Evolutionary conservation across 768 basidiomycete species (phyloP), one percentile per base, ranked within the genome.

Genomic region (Saitozyma sp.): DNA sequence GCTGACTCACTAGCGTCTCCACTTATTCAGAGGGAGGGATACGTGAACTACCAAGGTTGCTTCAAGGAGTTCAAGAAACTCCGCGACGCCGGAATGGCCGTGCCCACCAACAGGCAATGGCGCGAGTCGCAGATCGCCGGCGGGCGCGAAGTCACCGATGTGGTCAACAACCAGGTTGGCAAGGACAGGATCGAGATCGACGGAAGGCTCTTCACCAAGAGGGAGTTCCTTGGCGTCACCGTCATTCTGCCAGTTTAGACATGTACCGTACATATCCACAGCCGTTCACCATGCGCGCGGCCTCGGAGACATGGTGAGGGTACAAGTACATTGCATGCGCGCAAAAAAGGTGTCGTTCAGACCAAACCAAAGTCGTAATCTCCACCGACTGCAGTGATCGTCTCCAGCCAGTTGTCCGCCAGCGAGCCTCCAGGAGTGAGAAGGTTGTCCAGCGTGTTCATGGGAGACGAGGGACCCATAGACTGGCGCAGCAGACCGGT

Each of bases 101-200:
- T 75, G 40, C 75, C 75, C 9, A 72, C 73, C 41, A 74, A 74
- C 60, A 49, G 55, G 39, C 68, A 76, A 65, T 74, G 75, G 75
- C 68, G 75, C 48, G 70, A 76, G 42, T 69, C 71, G 17, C 74
- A 76, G 58, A 76, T 76, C 48, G 69, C 71, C 29, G 64, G 68
- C 41, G 66, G 66, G 16, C 68, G 69, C 45, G 71, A 75, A 49
- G 66, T 71, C 4, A 70, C 69, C 29, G 74, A 76, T 53, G 61
- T 59, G 8, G 56, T 61, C 9, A 51, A 66, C n/a, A 73, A 76
- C 59, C 42, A 52, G 16, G 54, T 74, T 46, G 73, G 73, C 17
- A 63, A 56, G 10, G 69, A 76, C 50, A 29, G 29, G 29, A 29
- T 29, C 5, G 29, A 29, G 29, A 29, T 71, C 38, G 59, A 73